These are phyloP conservation scores for Nakaseomyces delphensis DNA, from an alignment of 1,139 yeast species.

Conservation along the genomic window DNA sequence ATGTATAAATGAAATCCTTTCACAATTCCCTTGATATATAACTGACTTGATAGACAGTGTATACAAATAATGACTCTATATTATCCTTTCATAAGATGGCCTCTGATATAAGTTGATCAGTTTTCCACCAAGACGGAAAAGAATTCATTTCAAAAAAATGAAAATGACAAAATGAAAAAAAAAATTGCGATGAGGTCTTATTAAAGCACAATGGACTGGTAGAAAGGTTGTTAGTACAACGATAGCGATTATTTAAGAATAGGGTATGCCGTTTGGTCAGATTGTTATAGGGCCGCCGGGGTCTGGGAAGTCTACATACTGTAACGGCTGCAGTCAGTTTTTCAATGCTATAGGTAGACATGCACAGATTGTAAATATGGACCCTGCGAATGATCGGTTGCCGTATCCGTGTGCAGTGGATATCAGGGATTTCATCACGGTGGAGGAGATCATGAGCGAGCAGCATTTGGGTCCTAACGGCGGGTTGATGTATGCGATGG, in stretches of 20 bases:
- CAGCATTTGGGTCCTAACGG: slow-evolving; percentile 89
- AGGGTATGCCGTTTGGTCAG: slow-evolving; percentile 64
- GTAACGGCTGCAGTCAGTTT: slow-evolving; percentile 87
- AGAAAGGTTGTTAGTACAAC: too few relatives aligned
- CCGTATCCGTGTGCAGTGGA: slow-evolving; percentile 82
- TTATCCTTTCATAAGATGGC: too few relatives aligned
- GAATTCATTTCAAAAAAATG: too few relatives aligned
- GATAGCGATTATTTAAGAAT: too few relatives aligned
- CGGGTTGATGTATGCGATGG: slow-evolving; percentile 83
- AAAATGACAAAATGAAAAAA: too few relatives aligned
- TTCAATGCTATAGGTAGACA: slow-evolving; percentile 89
- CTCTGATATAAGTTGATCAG: too few relatives aligned
- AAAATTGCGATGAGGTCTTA: not conserved
- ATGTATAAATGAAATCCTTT: too few relatives aligned
- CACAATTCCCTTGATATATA: too few relatives aligned
- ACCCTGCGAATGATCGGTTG: slow-evolving; percentile 84
- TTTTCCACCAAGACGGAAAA: too few relatives aligned
- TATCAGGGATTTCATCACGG: slow-evolving; percentile 74
- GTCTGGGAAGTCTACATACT: slow-evolving; percentile 91
- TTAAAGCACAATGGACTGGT: too few relatives aligned
- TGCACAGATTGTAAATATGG: slow-evolving; percentile 72
- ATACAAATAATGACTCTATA: too few relatives aligned
- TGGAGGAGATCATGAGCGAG: slow-evolving; percentile 87
- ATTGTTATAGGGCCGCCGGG: slow-evolving; percentile 98
- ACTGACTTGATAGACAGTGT: too few relatives aligned